Evolutionary conservation across 352 stramenopile genomes (phyloP), one percentile per base, ranked within the genome.

Genomic region (Phytophthora multivora): DNA sequence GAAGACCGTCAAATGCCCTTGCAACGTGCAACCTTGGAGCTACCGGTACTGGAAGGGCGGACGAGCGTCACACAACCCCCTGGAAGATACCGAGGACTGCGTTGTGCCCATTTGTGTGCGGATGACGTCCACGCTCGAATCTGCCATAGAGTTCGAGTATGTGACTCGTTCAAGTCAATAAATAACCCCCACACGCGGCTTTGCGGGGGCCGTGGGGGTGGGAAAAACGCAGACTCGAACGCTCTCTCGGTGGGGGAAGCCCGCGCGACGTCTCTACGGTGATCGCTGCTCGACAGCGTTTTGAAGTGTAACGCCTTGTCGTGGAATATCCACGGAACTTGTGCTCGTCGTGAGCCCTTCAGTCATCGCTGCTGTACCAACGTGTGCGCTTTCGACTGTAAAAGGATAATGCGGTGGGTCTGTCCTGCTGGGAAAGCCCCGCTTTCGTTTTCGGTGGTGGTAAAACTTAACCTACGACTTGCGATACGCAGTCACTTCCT

Each of bases 361-460:
- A 31, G 30, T 33, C 28, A 33, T 33, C 28, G 28, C 8, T 33
- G 28, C 28, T 33, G 28, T 33, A 8, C 28, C 28, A 9, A 33
- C 28, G 21, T 31, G 26, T 31, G 26, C 21, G 21, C 21, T 23
- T 23, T 23, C 21, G 21, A 23, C 21, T 31, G 26, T 31, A 31
- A 31, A n/a, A 31, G 26, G 26, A 31, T 31, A 31, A 31, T 31
- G 5, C 6, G 9, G 26, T 8, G 28, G 2, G 28, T 33, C 28
- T 33, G 28, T 33, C 28, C 28, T 8, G 28, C n/a, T 28, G 40
- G 18, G 9, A 19, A 42, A 49, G 38, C 43, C 28, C 52, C 49
- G 26, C n/a, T n/a, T n/a, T n/a, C n/a, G n/a, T n/a, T 66, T 66
- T 66, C 42, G 51, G 35, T 62, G 59, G 51, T 57, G 43, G 42